Evolutionary conservation across 768 basidiomycete genomes (phyloP).

Genomic region (Rhodotorula kratochvilovae): DNA sequence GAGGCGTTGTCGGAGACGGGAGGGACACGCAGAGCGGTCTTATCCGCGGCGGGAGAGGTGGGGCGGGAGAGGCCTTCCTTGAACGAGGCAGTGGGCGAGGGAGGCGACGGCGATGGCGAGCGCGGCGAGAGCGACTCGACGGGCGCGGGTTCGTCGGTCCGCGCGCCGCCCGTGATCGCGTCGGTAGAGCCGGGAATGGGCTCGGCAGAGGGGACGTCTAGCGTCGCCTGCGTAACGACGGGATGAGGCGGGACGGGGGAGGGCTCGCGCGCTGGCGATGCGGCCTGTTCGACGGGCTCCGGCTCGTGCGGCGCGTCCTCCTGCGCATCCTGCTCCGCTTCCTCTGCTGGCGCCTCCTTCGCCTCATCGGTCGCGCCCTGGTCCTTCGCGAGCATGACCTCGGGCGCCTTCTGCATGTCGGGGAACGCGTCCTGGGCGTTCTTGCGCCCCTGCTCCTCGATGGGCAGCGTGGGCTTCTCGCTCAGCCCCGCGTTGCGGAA

Average conservation of each 20-base stretch:
- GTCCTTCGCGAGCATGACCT: neutral
- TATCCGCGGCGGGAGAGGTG: neutral
- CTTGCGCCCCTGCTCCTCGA: constrained; percentile 10
- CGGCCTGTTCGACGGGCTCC: neutral
- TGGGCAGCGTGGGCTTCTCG: neutral
- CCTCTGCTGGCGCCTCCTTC: neutral
- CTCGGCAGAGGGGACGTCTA: constrained; percentile 11
- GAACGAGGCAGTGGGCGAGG: neutral
- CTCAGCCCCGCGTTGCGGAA: constrained; percentile 19
- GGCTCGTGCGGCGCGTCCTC: neutral
- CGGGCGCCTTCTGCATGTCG: constrained; percentile 15
- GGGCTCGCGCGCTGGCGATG: neutral
- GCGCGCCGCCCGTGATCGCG: neutral
- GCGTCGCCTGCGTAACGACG: constrained; percentile 7
- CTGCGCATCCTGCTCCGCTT: neutral
- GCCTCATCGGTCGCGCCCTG: neutral
- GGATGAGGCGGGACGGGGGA: neutral
- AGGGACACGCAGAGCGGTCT: constrained; percentile 3
- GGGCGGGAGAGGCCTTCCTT: constrained; percentile 25
- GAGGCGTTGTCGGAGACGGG: constrained; percentile 4
- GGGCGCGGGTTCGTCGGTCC: neutral
- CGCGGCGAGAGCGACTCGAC: neutral
- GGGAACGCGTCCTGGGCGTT: constrained; percentile 26
- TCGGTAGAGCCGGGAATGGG: constrained; percentile 6
- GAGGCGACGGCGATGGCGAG: neutral